phyloP scores from a whole-genome alignment of 257 asterid genomes.

The Hygrophila difformis region DNA sequence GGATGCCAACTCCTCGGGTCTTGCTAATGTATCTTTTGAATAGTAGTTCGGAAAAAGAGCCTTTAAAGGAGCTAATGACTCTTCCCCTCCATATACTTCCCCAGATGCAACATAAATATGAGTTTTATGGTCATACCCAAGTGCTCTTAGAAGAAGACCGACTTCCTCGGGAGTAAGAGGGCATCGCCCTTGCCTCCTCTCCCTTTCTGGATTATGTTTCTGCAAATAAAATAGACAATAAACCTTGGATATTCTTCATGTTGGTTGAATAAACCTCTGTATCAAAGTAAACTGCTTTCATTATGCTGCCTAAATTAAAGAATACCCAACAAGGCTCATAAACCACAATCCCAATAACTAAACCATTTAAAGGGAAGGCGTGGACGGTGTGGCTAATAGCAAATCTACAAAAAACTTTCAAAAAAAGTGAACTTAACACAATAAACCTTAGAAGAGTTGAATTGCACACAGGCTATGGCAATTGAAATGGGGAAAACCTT shows the following conservation, averaged over 20 bases:
- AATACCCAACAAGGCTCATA: neutral
- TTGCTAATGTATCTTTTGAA: conserved; percentile 76
- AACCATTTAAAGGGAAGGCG: no score
- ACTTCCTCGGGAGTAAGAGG: conserved; percentile 98
- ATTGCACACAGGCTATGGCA: conserved; percentile 4
- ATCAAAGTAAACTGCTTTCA: no score
- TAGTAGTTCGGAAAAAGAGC: conserved; percentile 87
- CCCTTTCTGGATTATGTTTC: conserved; percentile 81
- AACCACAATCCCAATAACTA: neutral
- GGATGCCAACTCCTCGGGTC: conserved; percentile 57
- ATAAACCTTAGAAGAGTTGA: conserved; percentile 6
- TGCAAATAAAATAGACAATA: conserved; percentile 30
- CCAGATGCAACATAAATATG: conserved; percentile 97
- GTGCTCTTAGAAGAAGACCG: conserved; percentile 87
- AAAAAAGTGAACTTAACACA: conserved; percentile 2
- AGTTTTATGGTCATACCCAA: conserved; percentile 71
- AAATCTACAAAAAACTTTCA: neutral
- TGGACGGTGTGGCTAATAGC: no score
- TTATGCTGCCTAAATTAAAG: neutral
- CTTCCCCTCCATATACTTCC: conserved; percentile 93
- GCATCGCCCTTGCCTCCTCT: conserved; percentile 92
- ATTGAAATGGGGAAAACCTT: neutral
- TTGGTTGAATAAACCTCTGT: no score
- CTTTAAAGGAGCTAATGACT: conserved; percentile 79
- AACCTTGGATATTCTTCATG: conserved; percentile 14